phyloP scores from a whole-genome alignment of 176 grass and related monocot genomes.

The Dendrocalamus sinicus region DNA sequence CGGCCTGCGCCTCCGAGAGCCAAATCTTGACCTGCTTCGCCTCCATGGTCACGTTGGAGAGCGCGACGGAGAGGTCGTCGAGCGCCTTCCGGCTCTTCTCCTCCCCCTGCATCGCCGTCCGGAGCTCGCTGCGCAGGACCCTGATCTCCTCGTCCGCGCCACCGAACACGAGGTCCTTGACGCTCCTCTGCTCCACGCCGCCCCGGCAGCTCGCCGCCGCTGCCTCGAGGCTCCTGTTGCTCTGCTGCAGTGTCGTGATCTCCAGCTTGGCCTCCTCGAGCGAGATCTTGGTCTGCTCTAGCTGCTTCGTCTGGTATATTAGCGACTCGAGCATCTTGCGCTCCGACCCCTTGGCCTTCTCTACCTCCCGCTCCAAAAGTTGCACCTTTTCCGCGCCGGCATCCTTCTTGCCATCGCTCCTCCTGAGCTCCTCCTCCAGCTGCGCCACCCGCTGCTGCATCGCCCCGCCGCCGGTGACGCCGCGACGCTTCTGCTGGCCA shows the following conservation, averaged over 20 bases:
- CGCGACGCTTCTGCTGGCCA: constrained; percentile 35
- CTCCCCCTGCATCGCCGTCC: constrained; percentile 61
- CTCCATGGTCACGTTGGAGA: constrained; percentile 81
- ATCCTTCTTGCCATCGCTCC: constrained; percentile 10
- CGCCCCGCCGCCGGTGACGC: not conserved
- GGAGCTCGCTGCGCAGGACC: constrained; percentile 55
- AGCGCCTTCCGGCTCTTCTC: constrained; percentile 75
- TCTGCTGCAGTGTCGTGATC: constrained; percentile 53
- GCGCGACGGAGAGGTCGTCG: constrained; percentile 75
- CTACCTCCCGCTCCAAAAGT: constrained; percentile 61
- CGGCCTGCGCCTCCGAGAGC: constrained; percentile 61
- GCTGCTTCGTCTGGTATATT: constrained; percentile 77
- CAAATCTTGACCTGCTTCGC: constrained; percentile 64
- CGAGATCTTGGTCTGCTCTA: constrained; percentile 92
- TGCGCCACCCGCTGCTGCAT: constrained; percentile 63
- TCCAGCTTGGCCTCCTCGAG: constrained; percentile 93
- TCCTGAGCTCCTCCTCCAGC: constrained; percentile 65
- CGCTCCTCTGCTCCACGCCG: constrained; percentile 44
- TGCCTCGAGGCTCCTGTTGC: constrained; percentile 41
- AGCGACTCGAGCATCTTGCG: constrained; percentile 93
- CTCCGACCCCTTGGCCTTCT: constrained; percentile 83
- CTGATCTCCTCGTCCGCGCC: constrained; percentile 60
- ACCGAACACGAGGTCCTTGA: constrained; percentile 58
- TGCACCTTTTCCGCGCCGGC: constrained; percentile 33
- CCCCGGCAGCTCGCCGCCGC: not conserved